Conservation (phyloP, 805 yeast species). For the Kodamaea leandrae region DNA sequence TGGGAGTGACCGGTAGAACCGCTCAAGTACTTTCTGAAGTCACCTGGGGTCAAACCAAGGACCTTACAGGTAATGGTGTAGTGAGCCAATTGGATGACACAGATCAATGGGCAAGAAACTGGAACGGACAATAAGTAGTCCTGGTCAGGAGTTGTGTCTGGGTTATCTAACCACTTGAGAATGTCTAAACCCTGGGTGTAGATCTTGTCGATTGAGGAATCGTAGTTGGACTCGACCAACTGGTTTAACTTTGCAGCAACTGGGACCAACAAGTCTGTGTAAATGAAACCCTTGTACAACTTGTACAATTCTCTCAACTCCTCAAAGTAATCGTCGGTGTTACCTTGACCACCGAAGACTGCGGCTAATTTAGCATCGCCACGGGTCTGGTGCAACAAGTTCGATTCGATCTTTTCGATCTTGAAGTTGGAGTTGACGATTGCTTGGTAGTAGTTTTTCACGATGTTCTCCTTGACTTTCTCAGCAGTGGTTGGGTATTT, state of each 20-base stretch:
- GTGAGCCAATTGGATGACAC: slow-evolving; percentile 93
- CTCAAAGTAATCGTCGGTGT: slow-evolving; percentile 94
- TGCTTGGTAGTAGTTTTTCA: slow-evolving; percentile 69
- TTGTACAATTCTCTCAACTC: slow-evolving; percentile 85
- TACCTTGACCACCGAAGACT: slow-evolving; percentile 98
- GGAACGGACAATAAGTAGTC: slow-evolving; percentile 90
- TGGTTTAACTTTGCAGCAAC: slow-evolving; percentile 67
- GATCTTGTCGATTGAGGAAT: slow-evolving; percentile 57
- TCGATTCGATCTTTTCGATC: slow-evolving; percentile 26
- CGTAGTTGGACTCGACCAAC: slow-evolving; percentile 64
- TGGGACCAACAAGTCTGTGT: slow-evolving; percentile 61
- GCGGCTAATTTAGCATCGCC: slow-evolving; percentile 68
- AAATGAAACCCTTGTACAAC: slow-evolving; percentile 70
- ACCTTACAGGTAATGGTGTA: slow-evolving; percentile 83
- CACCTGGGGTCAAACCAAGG: slow-evolving; percentile 87
- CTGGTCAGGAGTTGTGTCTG: slow-evolving; percentile 83
- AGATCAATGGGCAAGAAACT: slow-evolving; percentile 94
- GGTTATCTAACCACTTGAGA: slow-evolving; percentile 79
- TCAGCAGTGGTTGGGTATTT: slow-evolving; percentile 59
- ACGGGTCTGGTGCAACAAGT: slow-evolving; percentile 63
- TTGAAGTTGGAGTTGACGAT: slow-evolving; percentile 26
- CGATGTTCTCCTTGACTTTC: slow-evolving; percentile 65
- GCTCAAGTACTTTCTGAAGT: slow-evolving; percentile 62
- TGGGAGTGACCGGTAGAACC: slow-evolving; percentile 91
- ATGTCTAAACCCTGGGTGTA: slow-evolving; percentile 93